phyloP scores from a whole-genome alignment of 495 filamentous ascomycete species.

The Penicillium pancosmium region DNA sequence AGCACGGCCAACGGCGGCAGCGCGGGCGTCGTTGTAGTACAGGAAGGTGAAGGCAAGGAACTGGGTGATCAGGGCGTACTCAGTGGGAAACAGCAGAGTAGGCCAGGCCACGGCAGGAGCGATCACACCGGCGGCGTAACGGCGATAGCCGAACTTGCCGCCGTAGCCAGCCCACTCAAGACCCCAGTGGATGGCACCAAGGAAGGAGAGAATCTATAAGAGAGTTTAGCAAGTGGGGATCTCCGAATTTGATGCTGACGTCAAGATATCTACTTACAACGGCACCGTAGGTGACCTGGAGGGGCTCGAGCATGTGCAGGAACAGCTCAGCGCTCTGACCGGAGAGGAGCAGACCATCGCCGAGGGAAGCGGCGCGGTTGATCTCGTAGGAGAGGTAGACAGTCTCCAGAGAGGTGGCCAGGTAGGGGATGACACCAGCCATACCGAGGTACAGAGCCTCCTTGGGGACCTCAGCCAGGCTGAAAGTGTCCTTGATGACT shows the following conservation, averaged over 20 bases:
- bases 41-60: constrained; percentile 87
- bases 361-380: constrained; percentile 61
- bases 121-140: constrained; percentile 82
- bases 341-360: constrained; percentile 65
- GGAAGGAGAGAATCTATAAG: constrained; percentile 83
- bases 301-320: constrained; percentile 80
- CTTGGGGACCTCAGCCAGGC: constrained; percentile 71
- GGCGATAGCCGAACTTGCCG: constrained; percentile 69
- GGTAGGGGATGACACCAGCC: constrained; percentile 87
- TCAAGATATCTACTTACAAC: constrained; percentile 59
- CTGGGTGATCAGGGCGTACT: constrained; percentile 88
- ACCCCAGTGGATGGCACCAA: constrained; percentile 96
- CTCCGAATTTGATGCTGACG: not conserved
- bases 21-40: constrained; percentile 85
- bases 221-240: constrained; percentile 11
- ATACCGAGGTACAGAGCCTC: constrained; percentile 82
- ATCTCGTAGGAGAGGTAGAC: constrained; percentile 83
- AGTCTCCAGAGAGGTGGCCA: constrained; percentile 85
- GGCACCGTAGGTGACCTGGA: constrained; percentile 93
- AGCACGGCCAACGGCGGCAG: constrained; percentile 76
- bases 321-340: constrained; percentile 72
- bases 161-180: constrained; percentile 78
- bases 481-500: constrained; percentile 87
- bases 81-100: constrained; percentile 80
- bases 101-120: constrained; percentile 92